Evolutionary conservation across 768 basidiomycete species (phyloP).

Genomic region (Gloeostereum incarnatum): DNA sequence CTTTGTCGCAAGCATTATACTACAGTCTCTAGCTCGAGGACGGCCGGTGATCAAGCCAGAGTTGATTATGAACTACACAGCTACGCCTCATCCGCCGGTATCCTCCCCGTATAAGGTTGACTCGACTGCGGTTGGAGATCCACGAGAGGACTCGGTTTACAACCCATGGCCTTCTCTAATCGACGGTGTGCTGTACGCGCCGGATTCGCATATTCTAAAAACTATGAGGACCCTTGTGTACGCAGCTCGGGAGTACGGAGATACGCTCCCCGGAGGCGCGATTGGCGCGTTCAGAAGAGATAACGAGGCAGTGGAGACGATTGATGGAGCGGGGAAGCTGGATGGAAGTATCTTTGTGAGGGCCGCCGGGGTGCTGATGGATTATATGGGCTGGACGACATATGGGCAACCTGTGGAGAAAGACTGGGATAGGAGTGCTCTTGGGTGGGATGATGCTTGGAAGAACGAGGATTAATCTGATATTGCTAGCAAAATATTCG

Average conservation of each 20-base stretch:
- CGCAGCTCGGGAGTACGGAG: conserved; percentile 39
- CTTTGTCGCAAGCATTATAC: conserved; percentile 27
- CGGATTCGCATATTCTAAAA: conserved; percentile 45
- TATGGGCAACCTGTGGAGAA: conserved; percentile 36
- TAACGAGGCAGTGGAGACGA: conserved; percentile 32
- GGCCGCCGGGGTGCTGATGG: conserved; percentile 47
- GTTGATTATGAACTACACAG: conserved; percentile 36
- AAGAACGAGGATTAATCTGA: conserved; percentile 22
- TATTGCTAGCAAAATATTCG: too few relatives aligned
- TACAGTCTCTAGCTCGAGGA: conserved; percentile 31
- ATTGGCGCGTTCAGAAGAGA: conserved; percentile 29
- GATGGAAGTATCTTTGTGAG: conserved; percentile 52
- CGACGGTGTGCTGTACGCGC: conserved; percentile 34
- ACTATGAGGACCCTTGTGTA: conserved; percentile 36
- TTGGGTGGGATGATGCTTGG: conserved; percentile 60
- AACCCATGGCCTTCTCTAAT: conserved; percentile 47
- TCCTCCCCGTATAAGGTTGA: conserved; percentile 7
- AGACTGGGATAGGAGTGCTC: conserved; percentile 45
- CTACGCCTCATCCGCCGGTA: conserved; percentile 28
- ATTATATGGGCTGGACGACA: conserved; percentile 45
- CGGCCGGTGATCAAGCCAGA: conserved; percentile 41
- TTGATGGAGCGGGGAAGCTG: conserved; percentile 27
- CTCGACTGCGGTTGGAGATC: conserved; percentile 22
- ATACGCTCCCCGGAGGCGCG: conserved; percentile 25
- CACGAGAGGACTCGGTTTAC: conserved; percentile 22